phyloP scores from a whole-genome alignment of 768 basidiomycete species.

The Russula virescens region DNA sequence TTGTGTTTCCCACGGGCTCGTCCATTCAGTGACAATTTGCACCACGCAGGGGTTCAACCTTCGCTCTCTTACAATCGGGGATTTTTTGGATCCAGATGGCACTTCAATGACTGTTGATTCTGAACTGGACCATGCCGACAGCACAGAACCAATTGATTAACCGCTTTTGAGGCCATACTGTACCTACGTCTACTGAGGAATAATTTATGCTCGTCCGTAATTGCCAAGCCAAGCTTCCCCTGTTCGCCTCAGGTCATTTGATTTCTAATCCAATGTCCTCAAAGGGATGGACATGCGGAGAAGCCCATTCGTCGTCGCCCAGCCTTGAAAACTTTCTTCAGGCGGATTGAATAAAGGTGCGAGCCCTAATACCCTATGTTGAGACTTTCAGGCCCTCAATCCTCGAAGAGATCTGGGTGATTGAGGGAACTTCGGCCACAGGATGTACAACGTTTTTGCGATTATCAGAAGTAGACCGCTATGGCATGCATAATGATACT shows the following conservation, averaged over 20 bases:
- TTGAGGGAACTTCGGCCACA: no score
- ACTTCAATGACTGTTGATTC: background rate
- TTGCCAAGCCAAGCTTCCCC: background rate
- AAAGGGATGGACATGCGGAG: background rate
- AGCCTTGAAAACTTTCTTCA: background rate
- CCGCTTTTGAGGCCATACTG: background rate
- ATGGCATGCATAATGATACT: no score
- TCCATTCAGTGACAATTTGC: background rate
- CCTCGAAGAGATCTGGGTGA: background rate
- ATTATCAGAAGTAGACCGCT: no score
- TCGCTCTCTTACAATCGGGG: constrained; percentile 62
- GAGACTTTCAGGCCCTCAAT: background rate
- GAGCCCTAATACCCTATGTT: background rate
- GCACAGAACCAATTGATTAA: constrained; percentile 1
- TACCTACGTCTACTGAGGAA: constrained; percentile 1
- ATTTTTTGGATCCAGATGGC: constrained; percentile 52
- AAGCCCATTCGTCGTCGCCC: background rate
- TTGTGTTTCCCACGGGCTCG: background rate
- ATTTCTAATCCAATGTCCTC: background rate
- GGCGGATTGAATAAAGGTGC: background rate
- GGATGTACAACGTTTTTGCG: no score
- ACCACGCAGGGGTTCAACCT: constrained; percentile 67
- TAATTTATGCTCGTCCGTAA: constrained; percentile 2
- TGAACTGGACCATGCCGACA: background rate
- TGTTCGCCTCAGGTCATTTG: background rate